Percentiles rank a stretch among this genome's conserved stretches.
phyloP scores from a whole-genome alignment of 495 filamentous ascomycete species.

The Tuber calosporum region DNA sequence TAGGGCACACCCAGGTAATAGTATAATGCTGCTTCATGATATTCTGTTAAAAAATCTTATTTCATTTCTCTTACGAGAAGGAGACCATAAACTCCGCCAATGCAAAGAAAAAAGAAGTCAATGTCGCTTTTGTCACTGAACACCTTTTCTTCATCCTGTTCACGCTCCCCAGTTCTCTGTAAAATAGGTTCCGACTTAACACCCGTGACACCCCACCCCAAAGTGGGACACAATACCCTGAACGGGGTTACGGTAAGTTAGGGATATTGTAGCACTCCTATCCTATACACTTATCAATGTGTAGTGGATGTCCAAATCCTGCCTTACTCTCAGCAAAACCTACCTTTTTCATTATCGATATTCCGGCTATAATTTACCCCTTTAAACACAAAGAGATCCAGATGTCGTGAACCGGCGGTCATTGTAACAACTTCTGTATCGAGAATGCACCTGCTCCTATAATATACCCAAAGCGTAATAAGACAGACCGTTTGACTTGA shows the following conservation, averaged over 20 bases:
- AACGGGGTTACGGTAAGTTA: background rate
- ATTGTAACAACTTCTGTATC: background rate
- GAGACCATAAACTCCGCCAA: background rate
- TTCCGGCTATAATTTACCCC: too few relatives aligned
- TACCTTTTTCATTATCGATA: too few relatives aligned
- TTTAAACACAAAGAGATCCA: too few relatives aligned
- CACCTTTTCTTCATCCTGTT: background rate
- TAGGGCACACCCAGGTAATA: background rate
- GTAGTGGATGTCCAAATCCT: too few relatives aligned
- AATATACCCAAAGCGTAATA: background rate
- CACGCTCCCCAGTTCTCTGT: background rate
- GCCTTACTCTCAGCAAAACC: too few relatives aligned
- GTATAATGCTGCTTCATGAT: background rate
- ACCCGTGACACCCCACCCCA: background rate
- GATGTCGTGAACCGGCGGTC: background rate
- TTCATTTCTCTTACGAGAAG: background rate
- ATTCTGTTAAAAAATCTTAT: background rate
- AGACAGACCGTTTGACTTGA: background rate
- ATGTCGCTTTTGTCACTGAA: background rate
- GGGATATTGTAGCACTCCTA: background rate
- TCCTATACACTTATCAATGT: too few relatives aligned
- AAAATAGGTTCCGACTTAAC: background rate
- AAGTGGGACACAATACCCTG: background rate
- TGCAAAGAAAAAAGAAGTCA: background rate
- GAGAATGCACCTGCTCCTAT: background rate